A percentile compares a stretch with the other conserved stretches of the same genome.
Evolutionary conservation across 345 rosid species (phyloP).

Genomic region (Camelina neglecta): DNA sequence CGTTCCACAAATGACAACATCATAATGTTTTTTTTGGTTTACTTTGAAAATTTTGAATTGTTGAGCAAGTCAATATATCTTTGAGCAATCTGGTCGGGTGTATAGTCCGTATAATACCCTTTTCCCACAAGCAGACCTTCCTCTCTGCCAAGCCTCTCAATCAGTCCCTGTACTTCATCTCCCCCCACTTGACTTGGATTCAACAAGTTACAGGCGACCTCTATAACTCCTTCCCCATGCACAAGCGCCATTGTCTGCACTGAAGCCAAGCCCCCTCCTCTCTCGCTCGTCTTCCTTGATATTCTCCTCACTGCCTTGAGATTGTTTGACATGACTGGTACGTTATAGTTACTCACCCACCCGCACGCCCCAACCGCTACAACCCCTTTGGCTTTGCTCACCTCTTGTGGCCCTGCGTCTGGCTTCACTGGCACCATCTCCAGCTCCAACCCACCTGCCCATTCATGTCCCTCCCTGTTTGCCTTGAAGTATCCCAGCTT

Average conservation of each 20-base stretch:
- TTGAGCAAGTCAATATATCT: constrained; percentile 48
- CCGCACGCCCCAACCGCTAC: constrained; percentile 71
- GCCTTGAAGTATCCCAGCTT: constrained; percentile 89
- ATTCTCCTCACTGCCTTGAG: constrained; percentile 62
- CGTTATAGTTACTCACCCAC: constrained; percentile 90
- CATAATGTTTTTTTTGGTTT: neutral
- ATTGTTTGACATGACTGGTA: constrained; percentile 66
- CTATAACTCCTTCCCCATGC: constrained; percentile 63
- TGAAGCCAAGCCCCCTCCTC: constrained; percentile 84
- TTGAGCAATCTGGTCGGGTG: constrained; percentile 64
- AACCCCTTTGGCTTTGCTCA: constrained; percentile 62
- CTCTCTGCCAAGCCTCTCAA: constrained; percentile 66
- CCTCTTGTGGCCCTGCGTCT: constrained; percentile 69
- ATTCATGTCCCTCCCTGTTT: constrained; percentile 60
- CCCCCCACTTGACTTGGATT: constrained; percentile 78
- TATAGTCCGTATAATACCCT: constrained; percentile 80
- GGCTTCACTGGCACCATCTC: constrained; percentile 61
- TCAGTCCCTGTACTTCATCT: constrained; percentile 69
- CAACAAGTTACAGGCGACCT: constrained; percentile 90
- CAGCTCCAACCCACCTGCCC: constrained; percentile 69
- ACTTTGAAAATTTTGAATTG: constrained; percentile 10
- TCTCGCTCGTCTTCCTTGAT: constrained; percentile 68
- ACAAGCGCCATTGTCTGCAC: constrained; percentile 95
- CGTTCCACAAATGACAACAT: constrained; percentile 13
- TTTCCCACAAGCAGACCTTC: constrained; percentile 67